Evolutionary conservation across 495 filamentous ascomycete genomes (phyloP), one percentile per base, ranked within the genome.

Genomic region (Cairneyella variabilis): DNA sequence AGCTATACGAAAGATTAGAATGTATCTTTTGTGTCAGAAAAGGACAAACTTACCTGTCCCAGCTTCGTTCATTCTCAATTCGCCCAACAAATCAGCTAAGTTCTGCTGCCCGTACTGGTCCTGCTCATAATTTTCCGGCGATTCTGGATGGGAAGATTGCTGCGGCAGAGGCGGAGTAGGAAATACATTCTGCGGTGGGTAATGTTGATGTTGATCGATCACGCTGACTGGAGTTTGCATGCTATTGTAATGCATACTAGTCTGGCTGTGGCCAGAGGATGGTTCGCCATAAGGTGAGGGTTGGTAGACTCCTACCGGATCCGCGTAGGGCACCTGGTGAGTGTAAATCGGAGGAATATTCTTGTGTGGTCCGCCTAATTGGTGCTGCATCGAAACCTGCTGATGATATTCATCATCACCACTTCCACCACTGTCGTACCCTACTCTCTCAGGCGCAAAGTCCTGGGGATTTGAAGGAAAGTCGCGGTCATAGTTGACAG

Each of bases 61-160:
- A 28, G 78, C 85, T 58, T 92, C 88, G 49, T 96, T 85, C 64
- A 98, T 95, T 63, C 83, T 89, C 16, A 95, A 76, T 43, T 90
- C 88, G 16, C 92, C 91, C 47, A 93, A 73, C 28, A 89, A 83
- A 57, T 95, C 89, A 27, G 84, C 86, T 2, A 95, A 76, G 58
- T 89, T 82, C 28, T 84, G 78, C 40, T 85, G 79, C 20, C 79
- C 81, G 52, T 87, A 88, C 51, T 77, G 76, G 21, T 90, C 87
- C 46, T 76, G 75, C 34, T 84, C 74, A 58, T 77, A 76, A 16
- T 69, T 66, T 22, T 76, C 78, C 8, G 74, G 75, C 1, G 78
- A 60, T n/a, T 63, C 59, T 38, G 55, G 18, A 25, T 60, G 57
- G 12, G 61, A 47, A 1, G 71, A 70, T 30, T 77, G 61, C n/a